Evolutionary conservation across 2,329 filamentous ascomycete genomes (phyloP).

Genomic region (Monosporascus sp.): DNA sequence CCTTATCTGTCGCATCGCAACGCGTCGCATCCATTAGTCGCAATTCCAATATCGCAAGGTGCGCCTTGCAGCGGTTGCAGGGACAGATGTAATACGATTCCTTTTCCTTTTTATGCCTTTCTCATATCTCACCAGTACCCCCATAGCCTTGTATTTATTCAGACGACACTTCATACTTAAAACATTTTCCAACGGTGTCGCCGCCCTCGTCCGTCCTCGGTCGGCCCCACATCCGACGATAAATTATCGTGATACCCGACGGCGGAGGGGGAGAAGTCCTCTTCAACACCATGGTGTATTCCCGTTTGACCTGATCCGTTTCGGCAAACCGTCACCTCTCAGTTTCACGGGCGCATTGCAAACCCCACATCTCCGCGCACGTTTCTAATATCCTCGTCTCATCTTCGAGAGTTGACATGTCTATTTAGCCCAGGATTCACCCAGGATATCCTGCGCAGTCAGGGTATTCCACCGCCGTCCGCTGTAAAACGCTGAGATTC

Average conservation of each 20-base stretch:
- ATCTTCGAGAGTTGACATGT: background rate
- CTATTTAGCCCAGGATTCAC: background rate
- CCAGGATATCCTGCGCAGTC: background rate
- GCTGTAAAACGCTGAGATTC: background rate
- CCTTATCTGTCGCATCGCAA: background rate
- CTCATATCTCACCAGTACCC: background rate
- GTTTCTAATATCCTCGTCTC: background rate
- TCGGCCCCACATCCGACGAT: background rate
- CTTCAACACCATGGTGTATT: slow-evolving; percentile 4
- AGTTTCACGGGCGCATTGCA: slow-evolving; percentile 3
- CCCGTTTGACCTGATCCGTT: slow-evolving; percentile 21
- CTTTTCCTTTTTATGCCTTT: background rate
- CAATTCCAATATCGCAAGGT: background rate
- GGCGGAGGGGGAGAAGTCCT: slow-evolving; percentile 6
- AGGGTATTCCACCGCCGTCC: background rate
- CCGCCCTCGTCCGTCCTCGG: slow-evolving; percentile 1
- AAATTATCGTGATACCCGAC: slow-evolving; percentile 17
- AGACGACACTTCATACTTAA: background rate
- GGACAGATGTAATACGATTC: background rate
- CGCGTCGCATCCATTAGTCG: background rate
- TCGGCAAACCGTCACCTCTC: slow-evolving; percentile 17
- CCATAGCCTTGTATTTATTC: background rate
- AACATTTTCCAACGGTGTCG: background rate
- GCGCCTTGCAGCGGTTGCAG: background rate
- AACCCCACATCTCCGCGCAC: background rate